These are phyloP conservation scores for Suhomyces bolitotheri DNA, from an alignment of 1,139 yeast species.

Conservation along the genomic window DNA sequence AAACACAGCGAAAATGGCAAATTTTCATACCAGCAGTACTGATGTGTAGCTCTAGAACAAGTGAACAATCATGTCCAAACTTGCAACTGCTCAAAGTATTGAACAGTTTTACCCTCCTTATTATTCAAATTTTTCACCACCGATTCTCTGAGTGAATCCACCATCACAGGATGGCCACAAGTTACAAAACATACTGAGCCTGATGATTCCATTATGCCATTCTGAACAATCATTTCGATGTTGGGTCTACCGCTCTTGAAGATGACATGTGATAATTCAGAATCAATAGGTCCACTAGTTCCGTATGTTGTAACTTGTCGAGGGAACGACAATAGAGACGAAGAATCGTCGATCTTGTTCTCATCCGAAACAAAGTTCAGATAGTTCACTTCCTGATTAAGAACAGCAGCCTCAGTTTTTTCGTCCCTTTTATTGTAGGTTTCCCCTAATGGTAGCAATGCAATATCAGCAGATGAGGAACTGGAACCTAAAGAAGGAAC, in stretches of 20 bases:
- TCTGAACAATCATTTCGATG: constrained; percentile 23
- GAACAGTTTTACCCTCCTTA: constrained; percentile 18
- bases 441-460: background rate
- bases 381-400: background rate
- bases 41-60: too few relatives aligned
- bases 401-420: background rate
- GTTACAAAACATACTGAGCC: constrained; percentile 36
- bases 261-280: constrained; percentile 19
- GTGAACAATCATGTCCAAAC: constrained; percentile 22
- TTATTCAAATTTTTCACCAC: constrained; percentile 13
- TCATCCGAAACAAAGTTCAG: background rate
- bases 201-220: constrained; percentile 25
- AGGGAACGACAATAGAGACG: background rate
- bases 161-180: constrained; percentile 42
- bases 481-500: background rate
- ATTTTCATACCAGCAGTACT: too few relatives aligned
- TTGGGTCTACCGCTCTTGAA: constrained; percentile 35
- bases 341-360: background rate
- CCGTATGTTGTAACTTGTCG: background rate
- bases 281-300: background rate
- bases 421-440: background rate
- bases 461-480: background rate
- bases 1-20: too few relatives aligned
- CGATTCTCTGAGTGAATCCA: constrained; percentile 16
- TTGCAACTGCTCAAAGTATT: constrained; percentile 21